A percentile compares a stretch with the other conserved stretches of the same genome.
Evolutionary conservation across 352 stramenopile genomes (phyloP).

Genomic region (Phytophthora meadii): DNA sequence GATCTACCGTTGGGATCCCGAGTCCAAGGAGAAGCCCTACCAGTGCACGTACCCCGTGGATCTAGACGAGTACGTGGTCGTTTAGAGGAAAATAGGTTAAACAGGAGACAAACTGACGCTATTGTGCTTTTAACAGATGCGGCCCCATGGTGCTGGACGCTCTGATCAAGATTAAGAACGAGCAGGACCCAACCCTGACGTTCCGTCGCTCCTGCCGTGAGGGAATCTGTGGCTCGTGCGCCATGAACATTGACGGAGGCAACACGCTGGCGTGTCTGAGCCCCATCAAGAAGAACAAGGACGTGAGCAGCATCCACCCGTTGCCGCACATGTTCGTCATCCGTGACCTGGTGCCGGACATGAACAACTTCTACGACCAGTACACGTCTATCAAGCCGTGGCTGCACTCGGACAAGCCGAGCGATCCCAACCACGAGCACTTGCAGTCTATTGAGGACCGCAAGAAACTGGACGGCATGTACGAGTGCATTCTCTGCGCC

Average conservation of each 20-base stretch:
- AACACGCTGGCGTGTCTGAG: constrained; percentile 99
- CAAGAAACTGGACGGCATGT: constrained; percentile 99
- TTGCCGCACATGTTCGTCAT: constrained; percentile 99
- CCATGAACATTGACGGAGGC: constrained; percentile 99
- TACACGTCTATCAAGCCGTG: constrained; percentile 99
- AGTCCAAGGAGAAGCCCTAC: constrained; percentile 94
- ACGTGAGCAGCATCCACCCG: constrained; percentile 98
- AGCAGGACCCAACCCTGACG: constrained; percentile 98
- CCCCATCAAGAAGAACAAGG: constrained; percentile 95
- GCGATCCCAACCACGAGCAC: constrained; percentile 88
- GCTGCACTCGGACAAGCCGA: constrained; percentile 95
- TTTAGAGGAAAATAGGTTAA: background rate
- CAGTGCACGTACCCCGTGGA: constrained; percentile 97
- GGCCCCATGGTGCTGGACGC: constrained; percentile 99
- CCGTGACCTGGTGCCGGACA: constrained; percentile 99
- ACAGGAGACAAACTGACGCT: constrained; percentile 4
- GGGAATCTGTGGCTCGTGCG: constrained; percentile 99
- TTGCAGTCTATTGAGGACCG: constrained; percentile 95
- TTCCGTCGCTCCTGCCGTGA: constrained; percentile 99
- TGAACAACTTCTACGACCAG: constrained; percentile 99
- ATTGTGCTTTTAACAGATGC: constrained; percentile 59
- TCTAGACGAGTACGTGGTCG: constrained; percentile 93
- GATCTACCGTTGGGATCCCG: constrained; percentile 99
- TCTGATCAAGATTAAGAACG: constrained; percentile 99
- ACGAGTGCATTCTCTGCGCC: constrained; percentile 99